phyloP scores from a whole-genome alignment of 2,329 filamentous ascomycete species.

The Fusarium agapanthi region DNA sequence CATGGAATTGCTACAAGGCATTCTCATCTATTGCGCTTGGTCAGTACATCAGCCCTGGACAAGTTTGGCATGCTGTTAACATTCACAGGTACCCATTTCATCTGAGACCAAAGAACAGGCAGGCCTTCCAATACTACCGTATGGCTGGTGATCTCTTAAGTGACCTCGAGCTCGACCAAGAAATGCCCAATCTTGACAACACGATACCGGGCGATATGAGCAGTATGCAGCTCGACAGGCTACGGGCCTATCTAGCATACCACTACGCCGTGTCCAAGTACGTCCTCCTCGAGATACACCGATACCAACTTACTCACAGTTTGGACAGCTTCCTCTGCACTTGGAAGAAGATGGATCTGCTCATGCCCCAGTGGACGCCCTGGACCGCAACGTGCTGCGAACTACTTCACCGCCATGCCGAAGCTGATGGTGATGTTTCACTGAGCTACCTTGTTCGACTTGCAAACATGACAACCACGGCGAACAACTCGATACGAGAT shows the following conservation, averaged over 20 bases:
- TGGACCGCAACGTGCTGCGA: conserved; percentile 58
- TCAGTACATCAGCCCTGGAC: conserved; percentile 42
- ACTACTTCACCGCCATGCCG: conserved; percentile 50
- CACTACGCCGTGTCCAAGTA: conserved; percentile 56
- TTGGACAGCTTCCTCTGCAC: conserved; percentile 48
- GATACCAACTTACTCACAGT: conserved; percentile 12
- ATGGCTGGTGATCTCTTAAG: conserved; percentile 61
- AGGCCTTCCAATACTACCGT: conserved; percentile 59
- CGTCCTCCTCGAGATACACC: conserved; percentile 16
- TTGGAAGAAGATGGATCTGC: conserved; percentile 49
- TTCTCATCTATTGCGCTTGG: conserved; percentile 67
- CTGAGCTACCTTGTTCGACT: conserved; percentile 56
- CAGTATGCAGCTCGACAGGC: conserved; percentile 48
- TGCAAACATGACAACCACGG: conserved; percentile 52
- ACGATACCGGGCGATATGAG: background rate
- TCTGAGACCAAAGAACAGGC: conserved; percentile 60
- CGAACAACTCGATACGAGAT: conserved; percentile 45
- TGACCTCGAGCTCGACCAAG: conserved; percentile 60
- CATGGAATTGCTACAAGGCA: conserved; percentile 64
- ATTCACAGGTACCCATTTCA: conserved; percentile 62
- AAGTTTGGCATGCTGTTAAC: background rate
- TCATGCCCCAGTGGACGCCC: conserved; percentile 48
- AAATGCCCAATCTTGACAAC: conserved; percentile 33
- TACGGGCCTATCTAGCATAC: conserved; percentile 58
- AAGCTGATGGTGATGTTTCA: conserved; percentile 51